Base-by-base conservation (phyloP, 768 basidiomycete genomes). In the Calocybe gangraenosa region DNA sequence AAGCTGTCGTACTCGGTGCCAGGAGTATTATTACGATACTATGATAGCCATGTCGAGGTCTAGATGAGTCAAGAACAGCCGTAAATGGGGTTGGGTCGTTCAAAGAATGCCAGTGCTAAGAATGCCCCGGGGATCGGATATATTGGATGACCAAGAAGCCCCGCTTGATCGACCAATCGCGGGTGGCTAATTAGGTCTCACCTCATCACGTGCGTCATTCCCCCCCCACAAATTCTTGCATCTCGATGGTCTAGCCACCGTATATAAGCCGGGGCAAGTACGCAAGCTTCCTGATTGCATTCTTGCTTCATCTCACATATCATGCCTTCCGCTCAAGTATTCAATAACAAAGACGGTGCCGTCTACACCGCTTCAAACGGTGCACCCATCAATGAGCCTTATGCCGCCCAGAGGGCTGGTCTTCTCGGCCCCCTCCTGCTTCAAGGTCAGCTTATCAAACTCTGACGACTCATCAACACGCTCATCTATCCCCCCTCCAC, bases 51-150 rank as follows among this genome's bases (percentile, higher is more conserved):
- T n/a, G n/a, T n/a, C n/a, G n/a, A n/a, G n/a, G n/a, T n/a, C n/a
- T n/a, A n/a, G n/a, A n/a, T n/a, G n/a, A n/a, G n/a, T n/a, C n/a
- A n/a, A n/a, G n/a, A n/a, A n/a, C n/a, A n/a, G n/a, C n/a, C n/a
- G n/a, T n/a, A n/a, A n/a, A n/a, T n/a, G n/a, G n/a, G n/a, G n/a
- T 6, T n/a, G n/a, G n/a, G n/a, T n/a, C n/a, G n/a, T 92, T 63
- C 94, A 95, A n/a, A 97, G 92, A 67, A 88, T 91, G 17, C 74
- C 88, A 44, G 95, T 95, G 65, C 76, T 95, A 35, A 32, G 31
- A n/a, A n/a, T 32, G n/a, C 31, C 8, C 9, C n/a, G 18, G 34
- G 34, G 14, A 36, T 36, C 34, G 34, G 18, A 5, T 19, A 36
- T n/a, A 11, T 4, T 21, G 22, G 25, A 11, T 40, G 22, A 40